Conservation (phyloP, 306 rosid genomes). For the Quillaja saponaria region DNA sequence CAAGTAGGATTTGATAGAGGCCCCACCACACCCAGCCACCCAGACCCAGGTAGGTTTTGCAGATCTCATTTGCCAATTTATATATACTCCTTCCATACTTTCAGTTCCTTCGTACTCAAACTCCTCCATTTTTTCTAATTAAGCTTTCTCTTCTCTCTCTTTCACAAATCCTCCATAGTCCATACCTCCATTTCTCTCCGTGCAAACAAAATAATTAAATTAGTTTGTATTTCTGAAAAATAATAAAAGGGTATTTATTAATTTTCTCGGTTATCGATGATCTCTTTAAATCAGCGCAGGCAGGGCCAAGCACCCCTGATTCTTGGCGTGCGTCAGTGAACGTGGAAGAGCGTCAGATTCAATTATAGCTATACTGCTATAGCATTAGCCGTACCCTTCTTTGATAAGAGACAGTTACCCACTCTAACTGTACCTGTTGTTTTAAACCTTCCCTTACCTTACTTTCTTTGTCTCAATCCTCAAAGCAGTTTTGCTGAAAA, state of each 20-base stretch:
- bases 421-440: too few species aligned
- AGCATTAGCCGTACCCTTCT: neutral
- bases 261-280: constrained; percentile 27
- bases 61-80: too few species aligned
- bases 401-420: constrained; percentile 22
- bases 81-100: constrained; percentile 26
- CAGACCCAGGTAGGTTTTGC: constrained; percentile 36
- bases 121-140: neutral
- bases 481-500: too few species aligned
- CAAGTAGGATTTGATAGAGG: constrained; percentile 1
- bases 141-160: neutral
- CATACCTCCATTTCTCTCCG: neutral
- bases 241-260: too few species aligned
- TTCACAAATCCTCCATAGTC: constrained; percentile 24
- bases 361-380: constrained; percentile 26
- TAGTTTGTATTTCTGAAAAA: too few species aligned
- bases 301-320: constrained; percentile 34
- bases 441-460: too few species aligned
- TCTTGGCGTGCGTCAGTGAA: constrained; percentile 49
- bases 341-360: constrained; percentile 43
- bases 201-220: neutral
- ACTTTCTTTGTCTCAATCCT: too few species aligned
- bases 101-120: neutral
- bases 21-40: constrained; percentile 18
- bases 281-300: too few species aligned